Evolutionary conservation across 2,329 filamentous ascomycete species (phyloP).

Genomic region (Aspergillus phoenicis): DNA sequence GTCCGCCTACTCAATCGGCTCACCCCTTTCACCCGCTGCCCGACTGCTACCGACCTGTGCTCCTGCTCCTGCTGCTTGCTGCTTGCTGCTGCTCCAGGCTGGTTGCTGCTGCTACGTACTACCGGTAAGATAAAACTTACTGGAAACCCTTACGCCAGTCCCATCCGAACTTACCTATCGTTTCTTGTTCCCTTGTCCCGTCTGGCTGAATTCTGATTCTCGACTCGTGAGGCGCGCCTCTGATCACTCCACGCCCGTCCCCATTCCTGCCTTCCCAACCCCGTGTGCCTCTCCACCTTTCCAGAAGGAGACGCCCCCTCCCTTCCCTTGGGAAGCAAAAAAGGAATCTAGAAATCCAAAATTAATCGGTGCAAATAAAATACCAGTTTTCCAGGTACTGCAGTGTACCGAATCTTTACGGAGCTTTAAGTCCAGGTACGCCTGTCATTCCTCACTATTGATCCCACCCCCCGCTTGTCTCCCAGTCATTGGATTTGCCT

Average conservation of each 20-base stretch:
- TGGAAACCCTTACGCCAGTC: conserved; percentile 18
- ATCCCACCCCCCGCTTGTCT: conserved; percentile 19
- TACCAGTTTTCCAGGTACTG: conserved; percentile 23
- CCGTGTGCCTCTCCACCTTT: conserved; percentile 35
- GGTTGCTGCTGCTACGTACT: conserved; percentile 24
- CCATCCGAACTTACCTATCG: conserved; percentile 11
- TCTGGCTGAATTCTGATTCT: conserved; percentile 12
- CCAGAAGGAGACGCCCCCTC: conserved; percentile 18
- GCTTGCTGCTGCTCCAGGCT: neutral
- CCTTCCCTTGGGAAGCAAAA: neutral
- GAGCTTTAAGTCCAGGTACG: conserved; percentile 29
- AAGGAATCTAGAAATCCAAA: neutral
- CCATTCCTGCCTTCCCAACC: conserved; percentile 27
- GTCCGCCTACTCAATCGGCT: conserved; percentile 1
- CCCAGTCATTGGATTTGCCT: conserved; percentile 20
- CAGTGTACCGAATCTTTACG: conserved; percentile 16
- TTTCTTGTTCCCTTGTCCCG: conserved; percentile 14
- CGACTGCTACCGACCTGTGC: conserved; percentile 1
- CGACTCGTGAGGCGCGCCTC: conserved; percentile 19
- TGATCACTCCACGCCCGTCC: conserved; percentile 28
- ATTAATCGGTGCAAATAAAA: conserved; percentile 17
- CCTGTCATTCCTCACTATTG: conserved; percentile 20
- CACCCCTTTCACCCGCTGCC: neutral
- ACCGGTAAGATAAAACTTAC: conserved; percentile 24
- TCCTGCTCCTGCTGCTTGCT: conserved; percentile 3